A percentile compares a stretch with the other conserved stretches of the same genome.
These are phyloP conservation scores for Moelleriella libera DNA, from an alignment of 2,329 filamentous ascomycete genomes.

Conservation along the genomic window DNA sequence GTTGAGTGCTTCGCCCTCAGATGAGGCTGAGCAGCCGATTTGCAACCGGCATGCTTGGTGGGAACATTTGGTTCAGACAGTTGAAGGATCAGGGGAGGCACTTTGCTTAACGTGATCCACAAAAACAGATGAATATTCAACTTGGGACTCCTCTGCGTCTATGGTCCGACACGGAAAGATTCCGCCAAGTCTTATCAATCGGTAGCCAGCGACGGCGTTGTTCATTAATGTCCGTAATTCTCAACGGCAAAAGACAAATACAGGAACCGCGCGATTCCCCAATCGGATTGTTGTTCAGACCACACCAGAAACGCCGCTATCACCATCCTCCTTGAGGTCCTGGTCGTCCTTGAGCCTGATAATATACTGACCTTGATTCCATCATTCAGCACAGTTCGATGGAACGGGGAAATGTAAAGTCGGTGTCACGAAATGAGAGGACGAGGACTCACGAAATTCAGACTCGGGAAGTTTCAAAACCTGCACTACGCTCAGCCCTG, in stretches of 20 bases:
- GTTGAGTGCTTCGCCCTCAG: constrained; percentile 9
- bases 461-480: constrained; percentile 22
- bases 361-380: constrained; percentile 20
- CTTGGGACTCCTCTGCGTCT: not conserved
- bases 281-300: not conserved
- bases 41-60: constrained; percentile 21
- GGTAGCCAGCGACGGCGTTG: not conserved
- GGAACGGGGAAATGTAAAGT: no score
- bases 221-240: not conserved
- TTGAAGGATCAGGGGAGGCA: constrained; percentile 16
- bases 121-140: not conserved
- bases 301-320: constrained; percentile 21
- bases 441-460: constrained; percentile 20
- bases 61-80: constrained; percentile 21
- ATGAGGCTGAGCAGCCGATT: constrained; percentile 10
- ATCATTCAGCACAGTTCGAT: no score
- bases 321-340: constrained; percentile 18
- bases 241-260: not conserved
- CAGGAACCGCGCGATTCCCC: not conserved
- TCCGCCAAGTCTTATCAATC: not conserved
- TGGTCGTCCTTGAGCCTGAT: constrained; percentile 15
- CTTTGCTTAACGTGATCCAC: constrained; percentile 21
- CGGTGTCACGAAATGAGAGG: no score
- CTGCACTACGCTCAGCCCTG: constrained; percentile 19
- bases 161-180: not conserved